Base-by-base conservation (phyloP, 1,284 basidiomycete genomes). In the Ustilago tritici region DNA sequence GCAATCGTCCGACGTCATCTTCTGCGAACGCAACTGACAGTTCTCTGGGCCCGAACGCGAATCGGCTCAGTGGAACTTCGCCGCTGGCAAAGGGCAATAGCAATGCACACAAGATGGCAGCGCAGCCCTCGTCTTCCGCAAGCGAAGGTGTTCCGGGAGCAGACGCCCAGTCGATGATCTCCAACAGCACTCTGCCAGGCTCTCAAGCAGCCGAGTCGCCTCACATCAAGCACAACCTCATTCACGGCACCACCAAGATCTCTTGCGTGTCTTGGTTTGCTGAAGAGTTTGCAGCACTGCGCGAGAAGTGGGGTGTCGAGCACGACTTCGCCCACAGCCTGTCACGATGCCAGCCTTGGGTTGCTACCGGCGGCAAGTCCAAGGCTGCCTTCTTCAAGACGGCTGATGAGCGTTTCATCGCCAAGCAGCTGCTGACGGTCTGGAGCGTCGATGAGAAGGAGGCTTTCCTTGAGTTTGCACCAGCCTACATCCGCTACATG, bases 251-350 rank as follows among this genome's bases (percentile, higher is more conserved):
- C 41, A 76, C 76, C 32, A 84, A 84, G 66, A 72, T 84, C 56
- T 82, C 82, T 10, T 84, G 82, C 62, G 75, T 81, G 36, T 78
- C 80, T 12, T 84, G 82, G 82, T 82, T 82, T 47, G 82, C 82
- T n/a, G 79, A 80, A 50, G 81, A 82, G 49, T 84, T 84, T 71
- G 72, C 77, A 9, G 71, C 75, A 35, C 65, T 84, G 32, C 79
- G 82, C 8, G 63, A 73, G 36, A 61, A 62, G 40, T 84, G 82
- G 82, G 81, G 80, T 1, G 65, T 82, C 31, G 74, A 74, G 34
- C 68, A 75, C 56, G 81, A 79, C 61, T 84, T 79, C 49, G 76
- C 72, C 12, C 67, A 75, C 50, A 80, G 78, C 35, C 65, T 84
- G 28, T 76, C 80, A 40, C 70, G 81, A 28, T 83, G 73, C 49